Conservation (phyloP, 257 asterid species). For the Solanum clarkiae region DNA sequence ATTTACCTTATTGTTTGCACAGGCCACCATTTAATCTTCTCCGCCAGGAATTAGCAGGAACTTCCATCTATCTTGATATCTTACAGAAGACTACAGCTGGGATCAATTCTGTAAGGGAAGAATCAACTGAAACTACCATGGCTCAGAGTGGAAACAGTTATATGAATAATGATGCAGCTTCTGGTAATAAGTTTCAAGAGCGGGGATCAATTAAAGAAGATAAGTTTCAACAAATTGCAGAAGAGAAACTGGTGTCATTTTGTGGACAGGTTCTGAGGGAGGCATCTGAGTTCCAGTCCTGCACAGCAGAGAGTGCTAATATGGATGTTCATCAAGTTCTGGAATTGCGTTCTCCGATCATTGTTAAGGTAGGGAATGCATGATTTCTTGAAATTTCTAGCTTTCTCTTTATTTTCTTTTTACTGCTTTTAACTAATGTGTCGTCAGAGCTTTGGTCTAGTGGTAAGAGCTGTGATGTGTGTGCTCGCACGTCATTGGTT, state of each 20-base stretch:
- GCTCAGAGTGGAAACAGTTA: neutral
- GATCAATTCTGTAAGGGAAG: constrained; percentile 19
- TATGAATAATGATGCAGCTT: neutral
- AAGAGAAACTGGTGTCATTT: constrained; percentile 75
- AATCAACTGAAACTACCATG: neutral
- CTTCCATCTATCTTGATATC: constrained; percentile 82
- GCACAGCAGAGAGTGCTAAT: constrained; percentile 61
- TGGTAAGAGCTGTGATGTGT: neutral
- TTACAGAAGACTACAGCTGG: constrained; percentile 71
- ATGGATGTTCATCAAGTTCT: constrained; percentile 89
- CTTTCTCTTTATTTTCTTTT: neutral
- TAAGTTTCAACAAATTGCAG: constrained; percentile 67
- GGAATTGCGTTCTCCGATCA: constrained; percentile 86
- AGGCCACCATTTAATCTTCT: constrained; percentile 97
- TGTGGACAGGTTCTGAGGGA: constrained; percentile 87
- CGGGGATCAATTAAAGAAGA: constrained; percentile 20
- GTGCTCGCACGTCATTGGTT: neutral
- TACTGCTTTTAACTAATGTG: neutral
- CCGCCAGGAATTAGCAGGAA: constrained; percentile 95
- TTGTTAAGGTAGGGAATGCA: constrained; percentile 58
- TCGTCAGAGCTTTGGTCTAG: neutral
- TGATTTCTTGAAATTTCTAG: neutral
- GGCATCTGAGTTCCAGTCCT: constrained; percentile 88
- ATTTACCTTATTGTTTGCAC: constrained; percentile 16
- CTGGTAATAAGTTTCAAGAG: neutral